Evolutionary conservation across 371 early-diverging fungal species (phyloP), one percentile per base, ranked within the genome.

Genomic region (Circinella minor): DNA sequence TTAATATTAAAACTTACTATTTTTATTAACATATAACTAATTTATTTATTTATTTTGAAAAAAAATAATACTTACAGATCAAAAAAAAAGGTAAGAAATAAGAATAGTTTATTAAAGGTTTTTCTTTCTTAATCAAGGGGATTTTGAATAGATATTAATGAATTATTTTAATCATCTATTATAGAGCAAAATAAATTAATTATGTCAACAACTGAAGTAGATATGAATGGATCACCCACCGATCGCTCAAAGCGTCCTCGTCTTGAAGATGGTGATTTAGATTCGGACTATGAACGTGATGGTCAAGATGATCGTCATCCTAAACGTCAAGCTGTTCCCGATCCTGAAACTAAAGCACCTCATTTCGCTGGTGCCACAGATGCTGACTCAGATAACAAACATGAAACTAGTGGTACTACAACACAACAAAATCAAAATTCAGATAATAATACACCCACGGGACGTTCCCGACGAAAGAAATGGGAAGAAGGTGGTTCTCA

Each of bases 281-380:
- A 77, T 64, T 73, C 78, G 27, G 82, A 79, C 60, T 70, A 78
- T 54, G 84, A 83, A 59, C 59, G 70, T 34, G 71, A 72, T 38
- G 69, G 69, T 15, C 79, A 78, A 17, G 82, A 81, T 14, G 80
- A 84, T 61, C 80, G 84, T 55, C 82, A 81, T 63, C 78, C 78
- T 13, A 84, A 84, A 49, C 67, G 84, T 38, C 75, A 81, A 61
- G 84, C 84, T 11, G 82, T 84, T 1, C 77, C 81, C 48, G 84
- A 84, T 69, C 84, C 84, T 13, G 79, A 80, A 48, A 84, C 84
- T 4, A 81, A 84, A 64, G 80, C 84, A 54, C 84, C 84, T 68
- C 80, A 81, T 39, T 83, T 83, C 68, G 74, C 79, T 4, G 81
- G 80, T 20, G 61, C 69, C 36, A 43, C 66, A 4, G 70, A 66